These are phyloP conservation scores for Austroboletus eburneus DNA, from an alignment of 768 basidiomycete species.

Conservation along the genomic window DNA sequence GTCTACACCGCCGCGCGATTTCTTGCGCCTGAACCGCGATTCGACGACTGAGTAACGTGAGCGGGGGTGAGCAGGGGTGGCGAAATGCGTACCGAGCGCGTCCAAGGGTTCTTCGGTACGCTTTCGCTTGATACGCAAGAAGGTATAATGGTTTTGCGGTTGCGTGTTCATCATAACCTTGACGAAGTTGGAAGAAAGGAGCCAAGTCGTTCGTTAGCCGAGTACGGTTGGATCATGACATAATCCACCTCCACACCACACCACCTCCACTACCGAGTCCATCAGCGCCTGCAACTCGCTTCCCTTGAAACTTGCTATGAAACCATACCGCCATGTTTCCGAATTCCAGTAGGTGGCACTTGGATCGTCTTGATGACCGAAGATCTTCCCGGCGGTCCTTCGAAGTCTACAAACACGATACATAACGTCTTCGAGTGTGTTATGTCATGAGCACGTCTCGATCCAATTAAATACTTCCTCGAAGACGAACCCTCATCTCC, in stretches of 20 bases:
- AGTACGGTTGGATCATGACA: background rate
- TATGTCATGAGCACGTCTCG: too few relatives aligned
- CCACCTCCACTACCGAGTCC: too few relatives aligned
- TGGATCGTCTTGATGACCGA: too few relatives aligned
- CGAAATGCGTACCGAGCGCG: constrained; percentile 56
- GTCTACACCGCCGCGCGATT: constrained; percentile 48
- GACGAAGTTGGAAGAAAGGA: background rate
- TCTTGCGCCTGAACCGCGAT: constrained; percentile 57
- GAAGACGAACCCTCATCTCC: background rate
- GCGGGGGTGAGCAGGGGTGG: constrained; percentile 11
- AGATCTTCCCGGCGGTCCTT: too few relatives aligned
- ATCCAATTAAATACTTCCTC: background rate
- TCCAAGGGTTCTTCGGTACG: constrained; percentile 80
- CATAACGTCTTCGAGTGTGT: too few relatives aligned
- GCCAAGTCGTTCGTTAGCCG: background rate
- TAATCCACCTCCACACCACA: too few relatives aligned
- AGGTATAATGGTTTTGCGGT: constrained; percentile 47
- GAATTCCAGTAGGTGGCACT: too few relatives aligned
- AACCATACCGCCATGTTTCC: too few relatives aligned
- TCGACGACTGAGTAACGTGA: constrained; percentile 51
- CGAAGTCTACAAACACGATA: too few relatives aligned
- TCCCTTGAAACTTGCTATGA: too few relatives aligned
- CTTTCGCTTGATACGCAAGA: constrained; percentile 80
- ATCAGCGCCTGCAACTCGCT: too few relatives aligned
- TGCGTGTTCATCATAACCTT: constrained; percentile 20